phyloP scores from a whole-genome alignment of 129 eudicot species.

The Artemisia tridentata region DNA sequence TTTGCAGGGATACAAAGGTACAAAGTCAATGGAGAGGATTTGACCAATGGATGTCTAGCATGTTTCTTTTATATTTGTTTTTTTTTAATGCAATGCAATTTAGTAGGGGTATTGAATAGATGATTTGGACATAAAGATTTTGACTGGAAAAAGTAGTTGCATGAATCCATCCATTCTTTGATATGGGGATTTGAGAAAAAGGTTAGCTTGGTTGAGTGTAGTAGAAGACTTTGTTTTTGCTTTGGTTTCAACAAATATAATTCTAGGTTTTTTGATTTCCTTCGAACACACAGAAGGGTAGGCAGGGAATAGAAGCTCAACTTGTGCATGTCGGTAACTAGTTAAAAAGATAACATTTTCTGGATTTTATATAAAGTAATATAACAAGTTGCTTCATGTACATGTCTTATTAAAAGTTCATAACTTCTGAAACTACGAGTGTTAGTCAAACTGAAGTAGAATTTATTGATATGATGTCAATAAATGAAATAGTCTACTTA shows the following conservation, averaged over 20 bases:
- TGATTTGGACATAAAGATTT: conserved; percentile 19
- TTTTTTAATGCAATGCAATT: neutral
- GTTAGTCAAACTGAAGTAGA: no score
- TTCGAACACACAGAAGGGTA: conserved; percentile 18
- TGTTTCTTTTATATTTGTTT: neutral
- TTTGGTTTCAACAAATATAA: conserved; percentile 9
- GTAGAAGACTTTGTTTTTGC: conserved; percentile 14
- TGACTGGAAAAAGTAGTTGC: conserved; percentile 7
- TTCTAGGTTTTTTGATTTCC: conserved; percentile 7
- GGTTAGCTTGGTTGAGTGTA: conserved; percentile 11
- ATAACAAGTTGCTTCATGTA: no score
- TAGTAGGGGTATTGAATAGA: neutral
- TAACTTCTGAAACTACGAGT: no score
- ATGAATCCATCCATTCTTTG: conserved; percentile 3
- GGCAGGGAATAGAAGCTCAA: conserved; percentile 11
- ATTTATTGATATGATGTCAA: no score
- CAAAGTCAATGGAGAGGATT: conserved; percentile 24
- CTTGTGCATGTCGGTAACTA: conserved; percentile 15
- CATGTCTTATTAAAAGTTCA: no score
- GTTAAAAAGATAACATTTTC: neutral
- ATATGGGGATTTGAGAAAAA: conserved; percentile 23
- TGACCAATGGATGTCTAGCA: neutral
- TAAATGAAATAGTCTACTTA: no score
- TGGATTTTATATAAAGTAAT: no score
- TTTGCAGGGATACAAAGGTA: conserved; percentile 8